Base-by-base conservation (phyloP, 2,329 filamentous ascomycete genomes). In the Monosporascus sp. region DNA sequence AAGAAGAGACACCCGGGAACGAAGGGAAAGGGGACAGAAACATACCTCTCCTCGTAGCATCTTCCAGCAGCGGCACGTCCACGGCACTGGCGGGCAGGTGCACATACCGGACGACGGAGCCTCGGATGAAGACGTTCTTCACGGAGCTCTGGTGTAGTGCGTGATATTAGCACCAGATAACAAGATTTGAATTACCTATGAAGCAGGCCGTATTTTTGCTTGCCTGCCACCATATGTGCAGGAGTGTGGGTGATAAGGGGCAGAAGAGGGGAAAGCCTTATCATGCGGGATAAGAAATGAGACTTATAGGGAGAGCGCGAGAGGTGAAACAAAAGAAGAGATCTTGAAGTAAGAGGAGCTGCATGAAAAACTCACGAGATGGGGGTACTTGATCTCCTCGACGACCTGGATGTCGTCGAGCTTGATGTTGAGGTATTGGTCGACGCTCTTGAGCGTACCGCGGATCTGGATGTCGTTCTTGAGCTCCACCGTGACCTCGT, bases 361-460 rank as follows among this genome's bases (percentile, higher is more conserved):
- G 14, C 27, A 24, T 31, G 20, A 4, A 6, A 24, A 7, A 67
- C 77, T 50, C 65, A 93, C 89, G 71, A 99, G 74, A 72, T 99
- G 94, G 49, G 94, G 94, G 70, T 97, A 97, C 73, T 92, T 91
- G 67, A 94, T 76, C 74, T 97, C 90, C 61, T 99, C 92, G 25
- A 96, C 82, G 34, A 97, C 93, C 58, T 86, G 82, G 56, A 97
- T 95, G 67, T 97, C 90, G 68, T 99, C 94, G 49, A 99, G 84
- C 79, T 97, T 97, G 76, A 99, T 97, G 76, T 99, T 99, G 68
- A 99, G 84, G 74, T 96, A 99, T 77, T 97, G 94, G 71, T 99
- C 94, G 61, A 99, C 93, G 68, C 89, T 95, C 79, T 97, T 99
- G 61, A 99, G 81, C 37, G 87, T 95, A 61, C 94, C 94, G 65